Conservation (phyloP, 2,329 filamentous ascomycete genomes). For the Emericellopsis cladophorae region DNA sequence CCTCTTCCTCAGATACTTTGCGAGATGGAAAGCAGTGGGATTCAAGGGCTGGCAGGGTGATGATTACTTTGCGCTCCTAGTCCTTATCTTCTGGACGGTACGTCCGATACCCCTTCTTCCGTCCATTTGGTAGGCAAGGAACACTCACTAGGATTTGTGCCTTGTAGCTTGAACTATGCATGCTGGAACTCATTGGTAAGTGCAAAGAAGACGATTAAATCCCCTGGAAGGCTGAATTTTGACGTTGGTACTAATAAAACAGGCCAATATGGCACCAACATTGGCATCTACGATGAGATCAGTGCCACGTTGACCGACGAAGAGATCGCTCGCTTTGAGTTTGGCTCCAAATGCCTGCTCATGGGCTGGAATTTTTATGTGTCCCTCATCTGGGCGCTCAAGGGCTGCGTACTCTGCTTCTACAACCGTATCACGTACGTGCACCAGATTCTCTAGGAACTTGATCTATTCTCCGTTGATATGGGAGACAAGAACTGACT, state of each 20-base stretch:
- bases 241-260: not conserved
- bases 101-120: conserved; percentile 1
- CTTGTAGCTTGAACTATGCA: conserved; percentile 12
- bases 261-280: conserved; percentile 25
- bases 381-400: conserved; percentile 27
- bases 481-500: not conserved
- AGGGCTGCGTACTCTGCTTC: conserved; percentile 28
- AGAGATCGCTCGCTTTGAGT: conserved; percentile 13
- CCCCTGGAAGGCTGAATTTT: not conserved
- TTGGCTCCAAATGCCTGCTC: conserved; percentile 20
- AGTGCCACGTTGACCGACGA: conserved; percentile 14
- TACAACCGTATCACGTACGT: conserved; percentile 27
- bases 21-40: conserved; percentile 23
- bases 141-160: not conserved
- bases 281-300: conserved; percentile 18
- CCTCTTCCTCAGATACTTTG: conserved; percentile 23
- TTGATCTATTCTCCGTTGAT: not conserved
- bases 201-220: not conserved
- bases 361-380: conserved; percentile 27
- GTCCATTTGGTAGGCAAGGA: not conserved
- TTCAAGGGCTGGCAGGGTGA: conserved; percentile 26
- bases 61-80: conserved; percentile 24
- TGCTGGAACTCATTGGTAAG: conserved; percentile 20
- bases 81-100: conserved; percentile 24
- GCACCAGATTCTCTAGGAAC: not conserved